A percentile compares a stretch with the other conserved stretches of the same genome.
phyloP scores from a whole-genome alignment of 2,329 filamentous ascomycete species.

The Grosmannia penicillata region DNA sequence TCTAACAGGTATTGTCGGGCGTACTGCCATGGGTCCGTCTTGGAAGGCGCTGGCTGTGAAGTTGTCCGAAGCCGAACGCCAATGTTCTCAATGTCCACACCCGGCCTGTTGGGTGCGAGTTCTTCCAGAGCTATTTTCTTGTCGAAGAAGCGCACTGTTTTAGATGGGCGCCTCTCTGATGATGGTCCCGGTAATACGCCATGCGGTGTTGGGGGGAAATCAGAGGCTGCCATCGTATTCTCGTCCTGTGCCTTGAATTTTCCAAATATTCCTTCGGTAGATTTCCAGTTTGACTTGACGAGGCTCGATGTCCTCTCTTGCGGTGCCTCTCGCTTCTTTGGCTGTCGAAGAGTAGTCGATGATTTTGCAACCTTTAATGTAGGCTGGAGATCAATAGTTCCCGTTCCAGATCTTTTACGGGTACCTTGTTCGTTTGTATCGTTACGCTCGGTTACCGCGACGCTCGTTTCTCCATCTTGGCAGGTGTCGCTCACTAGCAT shows the following conservation, averaged over 20 bases:
- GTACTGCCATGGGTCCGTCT: slow-evolving; percentile 8
- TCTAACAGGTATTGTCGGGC: slow-evolving; percentile 7
- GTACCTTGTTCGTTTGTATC: no score
- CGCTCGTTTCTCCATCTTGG: no score
- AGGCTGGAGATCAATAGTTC: no score
- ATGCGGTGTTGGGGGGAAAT: neutral
- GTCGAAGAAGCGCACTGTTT: slow-evolving; percentile 9
- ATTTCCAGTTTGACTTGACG: slow-evolving; percentile 8
- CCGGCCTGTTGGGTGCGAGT: no score
- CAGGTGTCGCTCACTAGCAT: no score
- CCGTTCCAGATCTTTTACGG: no score
- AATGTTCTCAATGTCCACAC: no score
- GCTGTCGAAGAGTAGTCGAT: neutral
- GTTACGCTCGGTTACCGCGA: no score
- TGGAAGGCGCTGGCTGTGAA: neutral
- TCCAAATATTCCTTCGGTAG: slow-evolving; percentile 8
- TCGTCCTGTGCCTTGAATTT: slow-evolving; percentile 7
- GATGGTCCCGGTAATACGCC: neutral
- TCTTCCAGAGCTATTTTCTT: neutral
- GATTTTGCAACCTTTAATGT: slow-evolving; percentile 4
- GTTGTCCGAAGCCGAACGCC: neutral
- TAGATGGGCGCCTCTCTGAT: slow-evolving; percentile 7
- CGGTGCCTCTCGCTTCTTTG: neutral
- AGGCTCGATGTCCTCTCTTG: slow-evolving; percentile 2
- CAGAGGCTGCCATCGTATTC: no score